Evolutionary conservation across 345 rosid genomes (phyloP).

Genomic region (Kernera saxatilis): DNA sequence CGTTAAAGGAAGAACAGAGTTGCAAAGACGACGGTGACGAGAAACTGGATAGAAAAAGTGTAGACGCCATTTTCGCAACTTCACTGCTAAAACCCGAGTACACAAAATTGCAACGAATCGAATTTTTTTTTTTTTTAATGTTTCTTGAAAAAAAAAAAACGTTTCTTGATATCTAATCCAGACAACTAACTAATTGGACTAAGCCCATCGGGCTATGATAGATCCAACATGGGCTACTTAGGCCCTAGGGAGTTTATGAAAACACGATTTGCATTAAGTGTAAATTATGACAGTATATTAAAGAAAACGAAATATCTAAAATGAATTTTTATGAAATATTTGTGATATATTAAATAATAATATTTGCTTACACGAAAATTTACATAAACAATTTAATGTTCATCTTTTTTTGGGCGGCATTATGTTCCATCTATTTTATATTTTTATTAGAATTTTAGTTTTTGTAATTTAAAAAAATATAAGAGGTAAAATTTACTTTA

Average conservation of each 20-base stretch:
- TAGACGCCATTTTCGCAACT: slow-evolving; percentile 40
- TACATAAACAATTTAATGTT: background rate
- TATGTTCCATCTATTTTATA: background rate
- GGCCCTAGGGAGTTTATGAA: background rate
- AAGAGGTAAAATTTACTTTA: too few relatives aligned
- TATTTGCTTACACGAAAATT: background rate
- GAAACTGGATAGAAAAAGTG: slow-evolving; percentile 35
- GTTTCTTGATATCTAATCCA: background rate
- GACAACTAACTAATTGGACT: background rate
- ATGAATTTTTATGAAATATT: background rate
- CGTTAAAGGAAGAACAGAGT: slow-evolving; percentile 30
- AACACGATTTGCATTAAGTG: background rate
- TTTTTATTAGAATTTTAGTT: background rate
- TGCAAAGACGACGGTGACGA: slow-evolving; percentile 30
- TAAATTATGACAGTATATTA: background rate
- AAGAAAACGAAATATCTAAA: background rate
- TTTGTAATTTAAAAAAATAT: background rate
- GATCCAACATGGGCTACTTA: background rate
- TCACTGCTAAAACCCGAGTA: slow-evolving; percentile 12
- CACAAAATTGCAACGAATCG: background rate
- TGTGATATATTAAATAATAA: background rate
- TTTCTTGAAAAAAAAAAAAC: background rate
- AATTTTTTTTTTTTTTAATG: background rate
- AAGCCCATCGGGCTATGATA: background rate
- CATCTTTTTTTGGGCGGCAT: background rate